phyloP scores from a whole-genome alignment of 2,329 filamentous ascomycete species.

The Trichoderma breve region DNA sequence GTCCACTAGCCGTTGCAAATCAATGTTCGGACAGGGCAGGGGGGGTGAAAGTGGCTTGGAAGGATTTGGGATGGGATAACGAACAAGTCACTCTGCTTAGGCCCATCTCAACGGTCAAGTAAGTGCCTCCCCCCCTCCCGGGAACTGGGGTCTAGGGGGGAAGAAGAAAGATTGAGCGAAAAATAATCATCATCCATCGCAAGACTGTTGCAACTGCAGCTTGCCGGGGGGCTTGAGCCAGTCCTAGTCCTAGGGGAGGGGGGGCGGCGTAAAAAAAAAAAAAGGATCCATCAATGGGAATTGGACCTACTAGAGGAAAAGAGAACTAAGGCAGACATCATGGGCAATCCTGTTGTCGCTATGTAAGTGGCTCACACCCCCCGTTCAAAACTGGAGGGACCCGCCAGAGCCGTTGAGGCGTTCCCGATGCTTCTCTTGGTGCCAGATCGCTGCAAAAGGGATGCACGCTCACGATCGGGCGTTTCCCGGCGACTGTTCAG shows the following conservation, averaged over 20 bases:
- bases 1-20: conserved; percentile 15
- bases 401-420: neutral
- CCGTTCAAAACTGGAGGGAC: neutral
- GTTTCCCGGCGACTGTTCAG: neutral
- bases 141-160: neutral
- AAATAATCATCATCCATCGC: neutral
- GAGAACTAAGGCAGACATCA: neutral
- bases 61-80: neutral
- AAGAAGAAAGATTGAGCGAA: neutral
- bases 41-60: neutral
- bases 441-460: neutral
- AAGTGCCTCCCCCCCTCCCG: neutral
- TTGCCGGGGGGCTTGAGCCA: neutral
- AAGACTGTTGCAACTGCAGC: neutral
- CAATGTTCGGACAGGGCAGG: neutral
- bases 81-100: neutral
- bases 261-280: neutral
- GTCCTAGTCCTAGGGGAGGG: neutral
- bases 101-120: conserved; percentile 12
- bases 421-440: conserved; percentile 2
- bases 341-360: neutral
- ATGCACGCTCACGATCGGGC: conserved; percentile 1
- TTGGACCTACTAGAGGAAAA: neutral
- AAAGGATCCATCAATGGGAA: neutral
- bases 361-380: neutral